These are phyloP conservation scores for Copromyces sp. DNA, from an alignment of 495 filamentous ascomycete genomes.

Conservation along the genomic window DNA sequence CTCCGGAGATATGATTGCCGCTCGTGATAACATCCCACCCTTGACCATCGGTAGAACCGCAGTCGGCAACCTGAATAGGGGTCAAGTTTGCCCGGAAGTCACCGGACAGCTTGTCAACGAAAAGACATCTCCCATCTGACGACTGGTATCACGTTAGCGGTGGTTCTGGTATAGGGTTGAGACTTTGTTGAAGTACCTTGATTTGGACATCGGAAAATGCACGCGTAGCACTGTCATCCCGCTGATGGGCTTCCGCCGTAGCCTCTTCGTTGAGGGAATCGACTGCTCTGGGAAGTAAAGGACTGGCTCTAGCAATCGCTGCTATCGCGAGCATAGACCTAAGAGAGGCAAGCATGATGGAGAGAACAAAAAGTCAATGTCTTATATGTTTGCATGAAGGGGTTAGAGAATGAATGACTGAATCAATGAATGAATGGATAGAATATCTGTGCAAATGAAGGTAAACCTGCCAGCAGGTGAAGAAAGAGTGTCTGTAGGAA, in stretches of 20 bases:
- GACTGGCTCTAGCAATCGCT: conserved; percentile 16
- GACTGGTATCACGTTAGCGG: conserved; percentile 24
- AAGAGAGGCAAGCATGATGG: conserved; percentile 15
- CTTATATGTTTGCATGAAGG: neutral
- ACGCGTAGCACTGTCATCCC: conserved; percentile 37
- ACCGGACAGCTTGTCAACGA: conserved; percentile 43
- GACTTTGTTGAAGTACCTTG: conserved; percentile 21
- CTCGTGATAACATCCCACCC: conserved; percentile 45
- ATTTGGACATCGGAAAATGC: conserved; percentile 39
- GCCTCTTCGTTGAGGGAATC: conserved; percentile 34
- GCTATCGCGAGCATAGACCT: conserved; percentile 17
- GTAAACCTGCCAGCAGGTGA: conserved; percentile 3
- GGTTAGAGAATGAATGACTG: neutral
- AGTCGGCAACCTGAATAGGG: conserved; percentile 40
- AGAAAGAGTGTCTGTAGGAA: conserved; percentile 1
- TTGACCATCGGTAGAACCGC: conserved; percentile 39
- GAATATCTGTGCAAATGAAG: conserved; percentile 5
- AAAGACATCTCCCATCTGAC: conserved; percentile 42
- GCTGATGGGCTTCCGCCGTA: conserved; percentile 40
- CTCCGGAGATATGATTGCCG: conserved; percentile 38
- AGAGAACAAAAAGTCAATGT: neutral
- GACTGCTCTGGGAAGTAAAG: conserved; percentile 26
- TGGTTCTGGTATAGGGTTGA: neutral
- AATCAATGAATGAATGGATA: neutral
- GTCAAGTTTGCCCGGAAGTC: conserved; percentile 49